Evolutionary conservation across 306 rosid species (phyloP), one percentile per base, ranked within the genome.

Genomic region (Vicia sativa): DNA sequence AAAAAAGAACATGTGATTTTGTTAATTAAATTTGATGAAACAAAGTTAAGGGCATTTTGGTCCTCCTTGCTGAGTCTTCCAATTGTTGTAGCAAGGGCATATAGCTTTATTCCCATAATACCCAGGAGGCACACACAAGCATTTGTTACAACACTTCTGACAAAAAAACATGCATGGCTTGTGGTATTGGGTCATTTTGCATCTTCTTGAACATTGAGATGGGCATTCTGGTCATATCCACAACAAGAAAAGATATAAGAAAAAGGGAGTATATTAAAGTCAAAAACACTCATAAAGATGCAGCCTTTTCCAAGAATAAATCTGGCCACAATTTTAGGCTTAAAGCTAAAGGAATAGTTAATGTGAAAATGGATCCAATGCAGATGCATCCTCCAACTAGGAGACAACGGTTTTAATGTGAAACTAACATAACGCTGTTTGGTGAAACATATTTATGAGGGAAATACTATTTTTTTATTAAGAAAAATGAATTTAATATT

Each of bases 41-140:
- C 0, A 55, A 19, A 10, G 6, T 81, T 61, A 88, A 68, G 97
- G 97, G 89, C 97, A 91, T 35, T 91, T 91, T 28, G 93, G 97
- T 12, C 97, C 92, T 76, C 97, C 97, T 74, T 70, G 64, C 73
- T 91, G 74, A 82, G 97, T 91, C 88, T 91, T 91, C 97, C 97
- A 91, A 80, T 86, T 91, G 80, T 88, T 88, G 87, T 91, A 91
- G 82, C 97, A 91, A 70, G 97, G 96, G 84, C 97, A 91, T 25
- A 83, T 83, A 3, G 82, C 93, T 74, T 91, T 91, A 28, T 91
- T 88, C 57, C 97, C 97, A 74, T 91, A 91, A 64, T 75, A 91
- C 65, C 97, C 97, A 4, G 97, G 97, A 0, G 97, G 97, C 19
- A 91, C 96, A 44, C 97, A 91, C 3, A 88, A 77, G 76, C 97